phyloP scores from a whole-genome alignment of 495 filamentous ascomycete species.

The Pyronema omphalodes region DNA sequence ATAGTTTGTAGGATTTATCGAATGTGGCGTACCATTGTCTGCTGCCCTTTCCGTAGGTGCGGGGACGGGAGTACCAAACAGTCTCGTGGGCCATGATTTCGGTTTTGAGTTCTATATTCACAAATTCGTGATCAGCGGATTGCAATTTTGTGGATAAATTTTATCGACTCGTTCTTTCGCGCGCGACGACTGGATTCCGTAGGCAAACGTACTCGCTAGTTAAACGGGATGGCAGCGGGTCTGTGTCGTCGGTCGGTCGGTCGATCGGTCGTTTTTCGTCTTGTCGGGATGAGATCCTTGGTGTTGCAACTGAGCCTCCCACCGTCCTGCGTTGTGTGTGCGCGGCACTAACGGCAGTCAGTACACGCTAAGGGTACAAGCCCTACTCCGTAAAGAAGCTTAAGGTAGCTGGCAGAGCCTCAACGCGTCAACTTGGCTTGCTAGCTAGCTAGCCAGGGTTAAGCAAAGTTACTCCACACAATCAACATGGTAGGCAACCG shows the following conservation, averaged over 20 bases:
- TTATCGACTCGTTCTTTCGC: neutral
- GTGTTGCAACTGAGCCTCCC: neutral
- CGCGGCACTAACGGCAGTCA: neutral
- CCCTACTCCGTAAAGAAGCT: neutral
- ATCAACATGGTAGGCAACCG: neutral
- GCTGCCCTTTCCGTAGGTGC: constrained; percentile 88
- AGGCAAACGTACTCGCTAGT: neutral
- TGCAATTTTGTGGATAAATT: neutral
- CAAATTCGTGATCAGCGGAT: neutral
- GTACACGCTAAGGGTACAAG: neutral
- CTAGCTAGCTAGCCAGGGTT: neutral
- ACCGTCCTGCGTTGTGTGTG: neutral
- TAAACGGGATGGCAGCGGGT: neutral
- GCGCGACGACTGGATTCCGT: neutral
- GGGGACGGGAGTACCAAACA: constrained; percentile 97
- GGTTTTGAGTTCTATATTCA: constrained; percentile 6
- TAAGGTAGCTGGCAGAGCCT: neutral
- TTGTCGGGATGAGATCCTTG: too few relatives aligned
- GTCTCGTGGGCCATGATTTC: constrained; percentile 93
- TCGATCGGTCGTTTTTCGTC: neutral
- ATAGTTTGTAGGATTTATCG: constrained; percentile 9
- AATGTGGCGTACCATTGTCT: constrained; percentile 54
- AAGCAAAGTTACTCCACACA: neutral
- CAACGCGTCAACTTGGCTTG: neutral
- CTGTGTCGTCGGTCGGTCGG: neutral